Evolutionary conservation across 2,329 filamentous ascomycete genomes (phyloP), one percentile per base, ranked within the genome.

Genomic region (Plenodomus lindquistii): DNA sequence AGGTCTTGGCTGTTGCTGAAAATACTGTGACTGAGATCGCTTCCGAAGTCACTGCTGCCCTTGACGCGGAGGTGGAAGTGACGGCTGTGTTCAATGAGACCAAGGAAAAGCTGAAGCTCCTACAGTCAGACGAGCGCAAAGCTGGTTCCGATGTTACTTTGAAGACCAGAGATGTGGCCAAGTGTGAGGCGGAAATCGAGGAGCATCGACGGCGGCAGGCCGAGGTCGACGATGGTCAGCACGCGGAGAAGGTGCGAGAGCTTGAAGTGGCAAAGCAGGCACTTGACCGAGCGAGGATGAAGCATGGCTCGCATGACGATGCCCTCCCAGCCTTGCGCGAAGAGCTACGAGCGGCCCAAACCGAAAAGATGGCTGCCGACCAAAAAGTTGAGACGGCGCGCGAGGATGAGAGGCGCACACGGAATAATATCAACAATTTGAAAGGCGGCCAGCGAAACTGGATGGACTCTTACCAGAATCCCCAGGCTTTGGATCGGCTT

Each of bases 171-270:
- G 65, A 70, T 13, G 76, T 81, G 18, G 50, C 65, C 17, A 71
- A 74, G 2, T 70, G 73, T 9, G 63, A 78, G 44, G 52, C 66
- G 21, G 74, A 81, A 13, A 81, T 85, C 22, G 52, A 66, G 2
- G 75, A 78, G 3, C 86, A 89, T 65, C 76, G 82, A 57, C 69
- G 75, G 40, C 84, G 86, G 3, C 78, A 96, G 34, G 69, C 69
- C 15, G 71, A 70, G 43, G 81, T 84, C 2, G 86, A 88, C 59
- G 89, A 91, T 31, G 88, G 87, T 20, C 83, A 82, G 19, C 84
- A 88, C 62, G 77, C 82, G 8, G 76, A 80, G 54, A 89, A 85
- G 62, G 72, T 83, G 29, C 74, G 75, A 16, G 79, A 86, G 60
- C 76, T 88, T 3, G 77, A 85, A 18, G 75, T 82, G 16, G 84